Evolutionary conservation across 495 filamentous ascomycete genomes (phyloP).

Genomic region (Daldinia vernicosa): DNA sequence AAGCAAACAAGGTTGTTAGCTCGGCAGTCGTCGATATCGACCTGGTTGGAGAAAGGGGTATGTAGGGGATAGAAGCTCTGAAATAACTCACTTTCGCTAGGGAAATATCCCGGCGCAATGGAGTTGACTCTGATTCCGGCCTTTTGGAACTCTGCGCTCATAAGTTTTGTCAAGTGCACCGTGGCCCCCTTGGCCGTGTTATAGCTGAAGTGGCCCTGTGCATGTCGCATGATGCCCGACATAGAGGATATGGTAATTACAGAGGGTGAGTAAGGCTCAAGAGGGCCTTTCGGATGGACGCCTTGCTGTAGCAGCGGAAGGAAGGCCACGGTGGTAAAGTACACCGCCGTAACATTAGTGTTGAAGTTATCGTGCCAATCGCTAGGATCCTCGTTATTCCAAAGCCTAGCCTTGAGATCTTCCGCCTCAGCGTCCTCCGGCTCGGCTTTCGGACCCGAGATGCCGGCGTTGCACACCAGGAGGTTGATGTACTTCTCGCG

Average conservation of each 20-base stretch:
- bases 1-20: background rate
- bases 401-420: slow-evolving; percentile 56
- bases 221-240: slow-evolving; percentile 63
- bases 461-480: slow-evolving; percentile 71
- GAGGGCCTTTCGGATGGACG: slow-evolving; percentile 54
- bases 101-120: slow-evolving; percentile 71
- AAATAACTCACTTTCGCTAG: slow-evolving; percentile 55
- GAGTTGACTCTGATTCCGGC: slow-evolving; percentile 70
- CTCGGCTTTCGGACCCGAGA: slow-evolving; percentile 55
- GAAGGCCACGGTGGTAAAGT: slow-evolving; percentile 71
- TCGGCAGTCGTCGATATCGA: background rate
- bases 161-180: slow-evolving; percentile 68
- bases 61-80: no score
- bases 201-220: slow-evolving; percentile 66
- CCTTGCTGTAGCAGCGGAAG: slow-evolving; percentile 61
- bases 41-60: background rate
- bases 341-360: slow-evolving; percentile 68
- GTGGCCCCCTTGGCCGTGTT: slow-evolving; percentile 68
- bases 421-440: slow-evolving; percentile 51
- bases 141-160: slow-evolving; percentile 60
- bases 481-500: slow-evolving; percentile 65
- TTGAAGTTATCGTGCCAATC: slow-evolving; percentile 64
- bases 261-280: slow-evolving; percentile 57
- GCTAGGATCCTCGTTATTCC: slow-evolving; percentile 51
- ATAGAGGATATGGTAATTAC: slow-evolving; percentile 68